A percentile compares a stretch with the other conserved stretches of the same genome.
Evolutionary conservation across 257 asterid species (phyloP).

Genomic region (Eustoma russellianum): DNA sequence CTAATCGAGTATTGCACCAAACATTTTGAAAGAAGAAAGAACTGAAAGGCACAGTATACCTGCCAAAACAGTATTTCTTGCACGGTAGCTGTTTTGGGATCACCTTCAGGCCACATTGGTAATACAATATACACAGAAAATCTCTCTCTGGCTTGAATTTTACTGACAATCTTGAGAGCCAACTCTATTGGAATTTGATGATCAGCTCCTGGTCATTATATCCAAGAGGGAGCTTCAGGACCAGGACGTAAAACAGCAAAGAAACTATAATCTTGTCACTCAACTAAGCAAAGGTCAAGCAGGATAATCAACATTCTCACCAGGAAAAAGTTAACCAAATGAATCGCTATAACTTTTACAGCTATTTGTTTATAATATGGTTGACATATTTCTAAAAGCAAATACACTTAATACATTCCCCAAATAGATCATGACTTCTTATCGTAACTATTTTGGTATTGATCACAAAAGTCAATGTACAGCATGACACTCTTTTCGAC

Average conservation of each 20-base stretch:
- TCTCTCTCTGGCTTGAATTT: slow-evolving; percentile 69
- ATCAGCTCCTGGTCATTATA: slow-evolving; percentile 65
- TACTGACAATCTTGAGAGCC: slow-evolving; percentile 62
- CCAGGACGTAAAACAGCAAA: slow-evolving; percentile 3
- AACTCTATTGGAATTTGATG: slow-evolving; percentile 84
- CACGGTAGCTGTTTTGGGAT: slow-evolving; percentile 57
- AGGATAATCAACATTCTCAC: not conserved
- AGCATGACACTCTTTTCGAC: slow-evolving; percentile 15
- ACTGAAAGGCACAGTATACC: slow-evolving; percentile 26
- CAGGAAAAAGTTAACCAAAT: not conserved
- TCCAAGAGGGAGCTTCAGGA: slow-evolving; percentile 5
- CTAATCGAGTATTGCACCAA: not conserved
- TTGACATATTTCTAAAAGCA: too few relatives aligned
- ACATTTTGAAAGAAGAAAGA: not conserved
- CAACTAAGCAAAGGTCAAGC: not conserved
- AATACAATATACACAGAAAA: slow-evolving; percentile 66
- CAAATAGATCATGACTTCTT: too few relatives aligned
- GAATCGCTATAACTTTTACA: too few relatives aligned
- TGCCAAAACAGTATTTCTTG: slow-evolving; percentile 97
- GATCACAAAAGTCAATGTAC: not conserved
- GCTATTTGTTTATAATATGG: too few relatives aligned
- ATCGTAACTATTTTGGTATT: too few relatives aligned
- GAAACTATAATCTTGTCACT: not conserved
- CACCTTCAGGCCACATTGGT: slow-evolving; percentile 99
- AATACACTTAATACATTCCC: too few relatives aligned